These are phyloP conservation scores for Exserohilum rostratum DNA, from an alignment of 2,329 filamentous ascomycete genomes.

Conservation along the genomic window DNA sequence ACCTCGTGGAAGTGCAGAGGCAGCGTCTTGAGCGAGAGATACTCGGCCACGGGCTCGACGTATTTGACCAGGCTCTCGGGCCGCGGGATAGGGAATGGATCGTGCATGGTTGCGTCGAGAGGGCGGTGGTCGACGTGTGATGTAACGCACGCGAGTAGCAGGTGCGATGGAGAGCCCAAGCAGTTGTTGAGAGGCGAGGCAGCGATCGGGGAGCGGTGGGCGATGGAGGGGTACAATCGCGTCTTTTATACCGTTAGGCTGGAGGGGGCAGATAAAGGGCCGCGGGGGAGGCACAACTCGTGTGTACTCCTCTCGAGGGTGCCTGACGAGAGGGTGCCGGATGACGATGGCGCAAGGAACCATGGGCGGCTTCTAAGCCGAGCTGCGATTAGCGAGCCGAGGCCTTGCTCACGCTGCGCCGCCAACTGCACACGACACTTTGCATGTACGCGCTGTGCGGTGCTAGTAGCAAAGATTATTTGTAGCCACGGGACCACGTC, in stretches of 20 bases:
- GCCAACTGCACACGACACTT: slow-evolving; percentile 26
- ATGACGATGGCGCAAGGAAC: slow-evolving; percentile 15
- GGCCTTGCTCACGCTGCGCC: slow-evolving; percentile 17
- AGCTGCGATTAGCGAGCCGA: slow-evolving; percentile 27
- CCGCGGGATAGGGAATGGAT: slow-evolving; percentile 69
- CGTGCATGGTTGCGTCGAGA: slow-evolving; percentile 63
- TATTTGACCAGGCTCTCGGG: slow-evolving; percentile 62
- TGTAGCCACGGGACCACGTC: slow-evolving; percentile 35
- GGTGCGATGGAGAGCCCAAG: slow-evolving; percentile 5
- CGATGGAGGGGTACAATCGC: slow-evolving; percentile 6
- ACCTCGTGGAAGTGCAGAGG: slow-evolving; percentile 81
- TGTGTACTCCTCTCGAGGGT: slow-evolving; percentile 18
- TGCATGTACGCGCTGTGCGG: slow-evolving; percentile 10
- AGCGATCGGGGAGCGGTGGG: slow-evolving; percentile 11
- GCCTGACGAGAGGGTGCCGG: slow-evolving; percentile 16
- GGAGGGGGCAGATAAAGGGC: not conserved
- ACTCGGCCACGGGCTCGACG: slow-evolving; percentile 68
- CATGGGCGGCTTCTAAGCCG: slow-evolving; percentile 12
- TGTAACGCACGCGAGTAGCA: slow-evolving; percentile 11
- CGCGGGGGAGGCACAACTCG: slow-evolving; percentile 5
- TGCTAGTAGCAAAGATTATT: not conserved
- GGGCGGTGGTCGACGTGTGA: slow-evolving; percentile 6
- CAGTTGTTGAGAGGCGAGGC: slow-evolving; percentile 3
- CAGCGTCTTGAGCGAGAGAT: slow-evolving; percentile 67
- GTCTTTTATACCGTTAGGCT: slow-evolving; percentile 21